Percentiles rank a stretch among this genome's conserved stretches.
phyloP scores from a whole-genome alignment of 768 basidiomycete species.

The Leccinellum albellum region DNA sequence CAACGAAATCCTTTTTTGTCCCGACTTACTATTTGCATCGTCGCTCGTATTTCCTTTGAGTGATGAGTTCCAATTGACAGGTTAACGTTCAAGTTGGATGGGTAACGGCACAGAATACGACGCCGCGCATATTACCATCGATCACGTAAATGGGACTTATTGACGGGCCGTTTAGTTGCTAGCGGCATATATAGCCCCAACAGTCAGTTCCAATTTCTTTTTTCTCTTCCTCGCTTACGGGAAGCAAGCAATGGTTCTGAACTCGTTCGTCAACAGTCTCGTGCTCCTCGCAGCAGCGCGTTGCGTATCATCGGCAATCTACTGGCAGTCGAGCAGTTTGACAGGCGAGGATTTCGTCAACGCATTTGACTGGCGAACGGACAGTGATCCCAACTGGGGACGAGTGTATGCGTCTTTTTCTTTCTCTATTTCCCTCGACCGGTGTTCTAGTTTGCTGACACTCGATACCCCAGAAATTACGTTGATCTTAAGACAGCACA shows the following conservation, averaged over 20 bases:
- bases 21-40: too few species aligned
- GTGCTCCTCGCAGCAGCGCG: slow-evolving; percentile 4
- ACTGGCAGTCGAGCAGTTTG: slow-evolving; percentile 43
- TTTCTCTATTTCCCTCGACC: neutral
- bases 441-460: neutral
- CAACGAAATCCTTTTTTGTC: too few species aligned
- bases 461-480: slow-evolving; percentile 34
- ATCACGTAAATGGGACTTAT: neutral
- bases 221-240: neutral
- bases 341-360: slow-evolving; percentile 48
- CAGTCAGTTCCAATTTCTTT: neutral
- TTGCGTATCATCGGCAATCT: slow-evolving; percentile 37
- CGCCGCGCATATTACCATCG: neutral
- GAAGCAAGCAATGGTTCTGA: neutral
- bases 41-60: too few species aligned
- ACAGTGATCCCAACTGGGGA: slow-evolving; percentile 29
- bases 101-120: neutral
- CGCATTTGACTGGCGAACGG: slow-evolving; percentile 26
- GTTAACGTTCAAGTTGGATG: too few species aligned
- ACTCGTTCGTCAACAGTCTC: neutral
- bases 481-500: slow-evolving; percentile 47
- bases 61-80: neutral
- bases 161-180: neutral
- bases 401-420: slow-evolving; percentile 17
- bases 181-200: neutral